A percentile compares a stretch with the other conserved stretches of the same genome.
Evolutionary conservation across 192 early-diverging fungal species (phyloP).

Genomic region (Linderina pennispora): DNA sequence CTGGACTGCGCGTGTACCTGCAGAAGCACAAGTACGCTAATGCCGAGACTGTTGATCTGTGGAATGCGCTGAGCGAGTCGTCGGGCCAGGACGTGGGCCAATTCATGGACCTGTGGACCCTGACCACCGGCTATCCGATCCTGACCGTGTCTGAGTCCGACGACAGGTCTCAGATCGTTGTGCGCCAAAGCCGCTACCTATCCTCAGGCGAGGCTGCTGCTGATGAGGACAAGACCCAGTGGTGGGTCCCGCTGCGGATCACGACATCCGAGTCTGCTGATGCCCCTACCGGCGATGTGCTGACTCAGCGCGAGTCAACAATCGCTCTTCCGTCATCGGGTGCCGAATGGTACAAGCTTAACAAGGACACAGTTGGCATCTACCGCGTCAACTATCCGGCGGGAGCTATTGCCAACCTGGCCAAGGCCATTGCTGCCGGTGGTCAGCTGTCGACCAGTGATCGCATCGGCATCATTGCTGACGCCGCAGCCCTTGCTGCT

Average conservation of each 20-base stretch:
- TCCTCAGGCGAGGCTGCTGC: conserved; percentile 48
- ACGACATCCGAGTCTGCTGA: not conserved
- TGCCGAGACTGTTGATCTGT: conserved; percentile 61
- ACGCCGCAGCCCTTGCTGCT: conserved; percentile 65
- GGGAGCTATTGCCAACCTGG: conserved; percentile 44
- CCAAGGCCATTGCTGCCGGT: conserved; percentile 41
- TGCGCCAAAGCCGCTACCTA: conserved; percentile 56
- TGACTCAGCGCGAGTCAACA: conserved; percentile 28
- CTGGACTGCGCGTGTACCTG: conserved; percentile 48
- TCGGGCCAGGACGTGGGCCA: conserved; percentile 52
- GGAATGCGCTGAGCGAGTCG: conserved; percentile 53
- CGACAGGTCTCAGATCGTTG: conserved; percentile 15
- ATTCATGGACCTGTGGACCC: conserved; percentile 67
- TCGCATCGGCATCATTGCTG: conserved; percentile 69
- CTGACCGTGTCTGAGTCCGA: conserved; percentile 50
- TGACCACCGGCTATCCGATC: conserved; percentile 53
- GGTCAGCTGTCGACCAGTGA: conserved; percentile 57
- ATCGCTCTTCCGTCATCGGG: conserved; percentile 1
- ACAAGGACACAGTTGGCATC: conserved; percentile 63
- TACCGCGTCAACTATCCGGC: conserved; percentile 72
- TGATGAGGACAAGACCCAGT: conserved; percentile 53
- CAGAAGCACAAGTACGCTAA: conserved; percentile 62
- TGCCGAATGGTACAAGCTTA: conserved; percentile 64
- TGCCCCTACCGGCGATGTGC: conserved; percentile 4
- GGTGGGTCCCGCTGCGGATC: conserved; percentile 50